These are phyloP conservation scores for Bisporella sp. DNA, from an alignment of 2,329 filamentous ascomycete genomes.

Conservation along the genomic window DNA sequence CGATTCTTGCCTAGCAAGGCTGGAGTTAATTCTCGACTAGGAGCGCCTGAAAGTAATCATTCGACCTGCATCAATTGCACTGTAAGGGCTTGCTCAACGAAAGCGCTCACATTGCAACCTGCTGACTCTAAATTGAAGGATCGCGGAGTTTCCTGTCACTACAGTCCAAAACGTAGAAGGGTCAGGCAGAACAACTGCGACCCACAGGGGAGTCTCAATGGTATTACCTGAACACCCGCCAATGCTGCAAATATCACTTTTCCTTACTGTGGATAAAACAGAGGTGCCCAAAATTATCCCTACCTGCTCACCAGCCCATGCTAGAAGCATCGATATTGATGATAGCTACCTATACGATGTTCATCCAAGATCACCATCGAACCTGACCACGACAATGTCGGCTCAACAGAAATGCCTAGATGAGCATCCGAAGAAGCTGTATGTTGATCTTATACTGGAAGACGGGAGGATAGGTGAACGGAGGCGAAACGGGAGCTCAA, in stretches of 20 bases:
- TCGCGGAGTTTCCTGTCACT: slow-evolving; percentile 18
- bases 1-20: neutral
- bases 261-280: neutral
- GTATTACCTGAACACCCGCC: neutral
- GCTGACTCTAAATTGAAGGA: slow-evolving; percentile 8
- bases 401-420: neutral
- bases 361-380: neutral
- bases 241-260: neutral
- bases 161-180: slow-evolving; percentile 17
- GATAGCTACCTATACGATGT: neutral
- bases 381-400: neutral
- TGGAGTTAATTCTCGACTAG: neutral
- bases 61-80: slow-evolving; percentile 1
- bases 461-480: slow-evolving; percentile 10
- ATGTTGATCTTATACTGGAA: slow-evolving; percentile 17
- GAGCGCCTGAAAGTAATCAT: neutral
- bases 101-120: neutral
- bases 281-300: neutral
- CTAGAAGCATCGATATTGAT: neutral
- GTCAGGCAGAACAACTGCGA: neutral
- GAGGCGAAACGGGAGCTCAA: slow-evolving; percentile 10
- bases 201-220: neutral
- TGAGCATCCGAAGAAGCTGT: slow-evolving; percentile 6
- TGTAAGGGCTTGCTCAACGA: neutral
- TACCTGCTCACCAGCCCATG: neutral